phyloP scores from a whole-genome alignment of 345 rosid species.

The Eucalyptus tenuipes region DNA sequence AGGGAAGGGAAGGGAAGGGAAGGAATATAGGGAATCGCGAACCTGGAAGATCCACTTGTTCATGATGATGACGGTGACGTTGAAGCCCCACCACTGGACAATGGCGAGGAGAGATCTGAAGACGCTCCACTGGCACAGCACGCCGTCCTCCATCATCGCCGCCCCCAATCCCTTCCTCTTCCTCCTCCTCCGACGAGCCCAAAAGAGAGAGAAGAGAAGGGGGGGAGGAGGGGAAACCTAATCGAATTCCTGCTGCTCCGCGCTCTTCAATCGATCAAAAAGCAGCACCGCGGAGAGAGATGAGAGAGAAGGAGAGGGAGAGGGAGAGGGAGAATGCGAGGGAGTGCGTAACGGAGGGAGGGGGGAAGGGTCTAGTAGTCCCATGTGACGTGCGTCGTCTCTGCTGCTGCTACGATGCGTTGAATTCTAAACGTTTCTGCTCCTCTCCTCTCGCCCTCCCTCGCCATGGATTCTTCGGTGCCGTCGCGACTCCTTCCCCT shows the following conservation, averaged over 20 bases:
- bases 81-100: conserved; percentile 95
- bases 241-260: background rate
- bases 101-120: conserved; percentile 93
- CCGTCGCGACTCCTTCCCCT: background rate
- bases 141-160: conserved; percentile 65
- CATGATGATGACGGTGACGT: conserved; percentile 92
- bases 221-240: background rate
- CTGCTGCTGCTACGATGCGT: background rate
- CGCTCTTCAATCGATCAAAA: background rate
- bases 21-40: background rate
- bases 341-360: background rate
- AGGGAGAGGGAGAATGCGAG: background rate
- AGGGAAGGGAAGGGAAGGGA: rapidly evolving
- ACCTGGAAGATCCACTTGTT: conserved; percentile 99
- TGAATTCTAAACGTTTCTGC: background rate
- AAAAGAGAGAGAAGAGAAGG: background rate
- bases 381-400: background rate
- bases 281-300: background rate
- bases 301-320: background rate
- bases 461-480: background rate
- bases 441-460: background rate
- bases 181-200: background rate
- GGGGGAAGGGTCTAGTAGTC: background rate
- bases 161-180: background rate
- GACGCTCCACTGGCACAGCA: conserved; percentile 43